A percentile compares a stretch with the other conserved stretches of the same genome.
Evolutionary conservation across 768 basidiomycete genomes (phyloP).

Genomic region (Panaeolus papilionaceus): DNA sequence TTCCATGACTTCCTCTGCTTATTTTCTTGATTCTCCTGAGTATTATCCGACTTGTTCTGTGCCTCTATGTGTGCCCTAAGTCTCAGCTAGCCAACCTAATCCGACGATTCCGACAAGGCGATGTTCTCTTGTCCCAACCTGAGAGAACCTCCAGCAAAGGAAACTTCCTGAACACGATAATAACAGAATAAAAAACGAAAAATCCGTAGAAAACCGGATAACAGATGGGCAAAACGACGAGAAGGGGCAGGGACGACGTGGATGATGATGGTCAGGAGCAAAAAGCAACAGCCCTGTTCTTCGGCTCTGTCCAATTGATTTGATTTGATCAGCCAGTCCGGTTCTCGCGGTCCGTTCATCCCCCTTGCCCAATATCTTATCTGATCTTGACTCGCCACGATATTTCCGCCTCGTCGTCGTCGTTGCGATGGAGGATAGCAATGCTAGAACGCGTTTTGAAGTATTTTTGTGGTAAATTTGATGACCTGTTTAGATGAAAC

Average conservation of each 20-base stretch:
- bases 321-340: neutral
- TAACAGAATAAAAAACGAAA: neutral
- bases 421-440: neutral
- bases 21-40: neutral
- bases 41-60: neutral
- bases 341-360: neutral
- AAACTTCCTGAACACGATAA: too few species aligned
- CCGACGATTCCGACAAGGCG: too few species aligned
- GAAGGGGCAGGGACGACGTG: neutral
- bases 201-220: neutral
- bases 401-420: neutral
- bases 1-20: constrained; percentile 40
- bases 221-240: neutral
- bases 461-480: too few species aligned
- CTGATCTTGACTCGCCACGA: neutral
- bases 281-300: constrained; percentile 5
- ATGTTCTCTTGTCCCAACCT: too few species aligned
- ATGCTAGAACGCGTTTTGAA: neutral
- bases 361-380: constrained; percentile 3
- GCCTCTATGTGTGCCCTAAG: neutral
- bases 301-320: neutral
- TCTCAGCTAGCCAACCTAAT: neutral
- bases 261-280: neutral
- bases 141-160: too few species aligned
- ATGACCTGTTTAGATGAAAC: too few species aligned